A percentile compares a stretch with the other conserved stretches of the same genome.
phyloP scores from a whole-genome alignment of 768 basidiomycete genomes.

The Termitomyces sp. region DNA sequence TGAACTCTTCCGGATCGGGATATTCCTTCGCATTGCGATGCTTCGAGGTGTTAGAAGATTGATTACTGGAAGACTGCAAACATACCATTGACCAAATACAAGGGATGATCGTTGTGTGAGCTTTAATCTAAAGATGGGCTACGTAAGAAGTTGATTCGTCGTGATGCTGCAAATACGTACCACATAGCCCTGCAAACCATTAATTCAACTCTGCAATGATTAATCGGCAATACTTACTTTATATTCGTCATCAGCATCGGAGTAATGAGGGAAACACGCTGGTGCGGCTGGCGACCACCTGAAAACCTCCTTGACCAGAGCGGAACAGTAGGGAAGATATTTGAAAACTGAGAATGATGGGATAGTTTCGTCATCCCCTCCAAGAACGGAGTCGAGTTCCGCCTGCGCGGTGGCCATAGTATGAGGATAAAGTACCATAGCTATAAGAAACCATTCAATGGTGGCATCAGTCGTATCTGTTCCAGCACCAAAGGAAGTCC shows the following conservation, averaged over 20 bases:
- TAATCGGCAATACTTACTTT: neutral
- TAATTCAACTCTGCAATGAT: neutral
- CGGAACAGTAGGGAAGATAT: neutral
- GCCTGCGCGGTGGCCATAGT: neutral
- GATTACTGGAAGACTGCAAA: neutral
- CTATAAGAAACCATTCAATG: neutral
- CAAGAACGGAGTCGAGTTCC: neutral
- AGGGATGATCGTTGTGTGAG: no score
- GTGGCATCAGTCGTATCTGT: neutral
- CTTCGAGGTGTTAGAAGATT: neutral
- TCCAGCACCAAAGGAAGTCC: neutral
- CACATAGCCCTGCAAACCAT: neutral
- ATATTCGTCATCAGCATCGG: no score
- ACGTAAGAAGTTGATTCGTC: neutral
- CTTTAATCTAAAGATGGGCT: neutral
- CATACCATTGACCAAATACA: conserved; percentile 6
- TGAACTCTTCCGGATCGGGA: neutral
- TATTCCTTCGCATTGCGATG: neutral
- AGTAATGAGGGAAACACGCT: no score
- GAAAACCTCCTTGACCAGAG: neutral
- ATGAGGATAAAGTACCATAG: neutral
- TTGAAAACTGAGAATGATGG: neutral
- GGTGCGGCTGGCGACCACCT: neutral
- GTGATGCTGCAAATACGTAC: neutral
- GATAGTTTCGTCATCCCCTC: conserved; percentile 1